A percentile compares a stretch with the other conserved stretches of the same genome.
These are phyloP conservation scores for Candida insectorum DNA, from an alignment of 805 yeast genomes.

Conservation along the genomic window DNA sequence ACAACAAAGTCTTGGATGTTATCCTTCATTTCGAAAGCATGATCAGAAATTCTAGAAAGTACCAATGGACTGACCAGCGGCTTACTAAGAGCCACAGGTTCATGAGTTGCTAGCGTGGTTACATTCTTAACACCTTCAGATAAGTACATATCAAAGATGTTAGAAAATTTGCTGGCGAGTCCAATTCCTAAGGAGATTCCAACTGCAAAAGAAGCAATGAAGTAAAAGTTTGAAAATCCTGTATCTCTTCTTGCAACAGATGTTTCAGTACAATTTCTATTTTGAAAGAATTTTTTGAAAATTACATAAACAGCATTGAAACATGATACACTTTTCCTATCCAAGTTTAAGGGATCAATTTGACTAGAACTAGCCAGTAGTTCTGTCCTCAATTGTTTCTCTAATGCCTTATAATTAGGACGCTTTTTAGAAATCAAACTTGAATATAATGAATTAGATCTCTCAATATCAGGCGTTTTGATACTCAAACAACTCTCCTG, in stretches of 20 bases:
- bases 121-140: constrained; percentile 1
- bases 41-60: background rate
- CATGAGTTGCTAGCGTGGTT: no score
- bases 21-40: constrained; percentile 1
- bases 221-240: constrained; percentile 12
- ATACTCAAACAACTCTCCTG: no score
- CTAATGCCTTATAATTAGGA: constrained; percentile 27
- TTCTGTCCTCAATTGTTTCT: constrained; percentile 26
- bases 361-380: constrained; percentile 14
- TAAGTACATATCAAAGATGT: constrained; percentile 9
- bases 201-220: constrained; percentile 31
- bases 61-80: background rate
- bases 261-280: no score
- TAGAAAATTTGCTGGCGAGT: constrained; percentile 22
- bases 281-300: constrained; percentile 1
- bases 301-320: background rate
- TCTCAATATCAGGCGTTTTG: no score
- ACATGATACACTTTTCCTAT: constrained; percentile 1
- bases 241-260: background rate
- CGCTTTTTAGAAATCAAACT: constrained; percentile 18
- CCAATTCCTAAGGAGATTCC: constrained; percentile 37
- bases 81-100: no score
- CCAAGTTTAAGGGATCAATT: constrained; percentile 12
- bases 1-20: background rate
- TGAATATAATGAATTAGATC: constrained; percentile 16